Evolutionary conservation across 2,329 filamentous ascomycete species (phyloP), one percentile per base, ranked within the genome.

Genomic region (Aureobasidium pullulans): DNA sequence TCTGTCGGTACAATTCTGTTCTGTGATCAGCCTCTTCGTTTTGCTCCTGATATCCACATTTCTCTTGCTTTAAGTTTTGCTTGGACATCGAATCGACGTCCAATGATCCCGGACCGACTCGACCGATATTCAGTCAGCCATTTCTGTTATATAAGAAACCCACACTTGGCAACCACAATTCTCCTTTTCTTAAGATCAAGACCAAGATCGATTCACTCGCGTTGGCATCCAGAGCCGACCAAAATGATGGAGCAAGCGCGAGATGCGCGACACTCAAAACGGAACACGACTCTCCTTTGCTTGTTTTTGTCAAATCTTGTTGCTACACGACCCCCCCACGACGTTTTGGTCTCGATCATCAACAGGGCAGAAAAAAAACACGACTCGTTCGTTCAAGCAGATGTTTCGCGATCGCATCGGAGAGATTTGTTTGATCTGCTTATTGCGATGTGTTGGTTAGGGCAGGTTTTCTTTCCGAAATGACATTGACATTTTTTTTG

Each of bases 151-250:
- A 54, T 44, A 31, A 44, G 28, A 43, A 44, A 44, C 29, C 50
- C 50, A 54, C 50, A 43, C 39, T 54, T 54, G 50, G 50, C 50
- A 44, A 32, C 15, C 39, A 39, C n/a, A 42, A 19, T 28, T 40
- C 15, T 15, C 5, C 6, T 13, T 28, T 16, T 32, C 13, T 39
- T 29, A 16, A n/a, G 19, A 19, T 37, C 48, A 31, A 48, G 13
- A 40, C 7, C 34, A 40, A 53, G 10, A 42, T 19, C 49, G 37
- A 23, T 23, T 23, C 3, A 32, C 19, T 8, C 4, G 15, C 29
- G 15, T n/a, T 39, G 16, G 8, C 7, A 11, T 13, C 23, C 8
- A n/a, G 5, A 23, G 23, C 23, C 23, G 23, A 23, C 7, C 9
- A 5, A 32, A 8, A 53, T 28, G 8, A 32, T 10, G 37, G 9